Percentiles rank a stretch among this genome's conserved stretches.
These are phyloP conservation scores for Daedaleopsis sinensis DNA, from an alignment of 768 basidiomycete species.

Conservation along the genomic window DNA sequence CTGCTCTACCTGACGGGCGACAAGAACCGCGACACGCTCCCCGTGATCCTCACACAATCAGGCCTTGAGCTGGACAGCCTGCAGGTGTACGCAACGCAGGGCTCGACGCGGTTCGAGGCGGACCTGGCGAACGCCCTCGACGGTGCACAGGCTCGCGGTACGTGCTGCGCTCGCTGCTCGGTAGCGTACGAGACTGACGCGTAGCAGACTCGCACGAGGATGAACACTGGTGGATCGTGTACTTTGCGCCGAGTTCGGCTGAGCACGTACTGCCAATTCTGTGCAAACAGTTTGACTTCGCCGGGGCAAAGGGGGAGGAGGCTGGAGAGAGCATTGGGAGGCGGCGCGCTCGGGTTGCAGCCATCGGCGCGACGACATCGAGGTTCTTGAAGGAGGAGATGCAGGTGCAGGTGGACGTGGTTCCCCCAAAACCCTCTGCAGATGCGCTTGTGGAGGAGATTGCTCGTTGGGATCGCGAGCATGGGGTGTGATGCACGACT, in stretches of 20 bases:
- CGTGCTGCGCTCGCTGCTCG: neutral
- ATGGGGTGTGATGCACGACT: too few species aligned
- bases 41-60: slow-evolving; percentile 48
- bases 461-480: slow-evolving; percentile 10
- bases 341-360: slow-evolving; percentile 41
- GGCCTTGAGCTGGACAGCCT: slow-evolving; percentile 50
- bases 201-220: neutral
- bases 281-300: slow-evolving; percentile 46
- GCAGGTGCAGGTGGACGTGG: slow-evolving; percentile 53
- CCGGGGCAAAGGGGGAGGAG: slow-evolving; percentile 7
- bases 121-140: slow-evolving; percentile 36
- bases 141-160: neutral
- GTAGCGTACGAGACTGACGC: neutral
- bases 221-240: slow-evolving; percentile 65
- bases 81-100: slow-evolving; percentile 73
- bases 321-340: neutral
- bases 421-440: slow-evolving; percentile 58
- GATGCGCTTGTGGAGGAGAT: slow-evolving; percentile 43
- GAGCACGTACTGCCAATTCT: slow-evolving; percentile 57
- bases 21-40: slow-evolving; percentile 77
- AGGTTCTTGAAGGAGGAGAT: slow-evolving; percentile 51
- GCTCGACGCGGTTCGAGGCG: slow-evolving; percentile 51
- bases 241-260: slow-evolving; percentile 77
- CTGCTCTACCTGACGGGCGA: slow-evolving; percentile 85
- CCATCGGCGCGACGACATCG: slow-evolving; percentile 72